Base-by-base conservation (phyloP, 768 basidiomycete genomes). In the Pleurotus tuber-regium region DNA sequence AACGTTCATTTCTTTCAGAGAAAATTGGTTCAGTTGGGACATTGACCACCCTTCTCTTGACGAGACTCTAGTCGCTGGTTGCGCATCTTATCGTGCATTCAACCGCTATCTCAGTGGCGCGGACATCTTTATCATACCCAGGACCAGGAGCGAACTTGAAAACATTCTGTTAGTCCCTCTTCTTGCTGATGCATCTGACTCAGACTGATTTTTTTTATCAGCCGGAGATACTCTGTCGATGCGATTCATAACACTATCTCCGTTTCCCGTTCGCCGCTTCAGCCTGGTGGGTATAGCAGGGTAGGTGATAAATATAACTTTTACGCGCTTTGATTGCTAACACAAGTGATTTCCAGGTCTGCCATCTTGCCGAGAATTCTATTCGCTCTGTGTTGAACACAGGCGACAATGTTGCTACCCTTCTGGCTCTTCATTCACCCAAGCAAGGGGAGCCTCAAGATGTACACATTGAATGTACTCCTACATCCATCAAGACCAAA, bases 191-290 rank as follows among this genome's bases (percentile, higher is more conserved):
- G 39, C 14, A 21, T 50, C 57, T 59, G 6, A 58, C 43, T 54
- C 31, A 40, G 29, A 28, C 50, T 47, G 29, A 52, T 49, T 52
- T 25, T 48, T 33, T 33, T 52, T 26, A 41, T 16, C 62, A 91
- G 89, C 53, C 77, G 83, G 51, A 76, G 88, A 61, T 91, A 91
- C 60, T 79, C 86, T 0, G 83, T 87, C 59, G 89, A 91, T 56
- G 80, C 83, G 9, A 88, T 92, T 50, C 90, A 92, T 65, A 92
- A 91, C 61, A 79, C 81, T 7, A 88, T 92, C 61, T 73, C 89
- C 14, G 77, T 77, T 52, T 83, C 86, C 59, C 83, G 83, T 39
- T 79, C 82, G 16, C 70, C 80, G 14, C 70, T 89, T 12, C 77
- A 82, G 54, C 74, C 78, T 1, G 82, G 76, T 24, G 75, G 76